Percentiles rank a stretch among this genome's conserved stretches.
These are phyloP conservation scores for Gardenia jasminoides DNA, from an alignment of 257 asterid species.

Conservation along the genomic window DNA sequence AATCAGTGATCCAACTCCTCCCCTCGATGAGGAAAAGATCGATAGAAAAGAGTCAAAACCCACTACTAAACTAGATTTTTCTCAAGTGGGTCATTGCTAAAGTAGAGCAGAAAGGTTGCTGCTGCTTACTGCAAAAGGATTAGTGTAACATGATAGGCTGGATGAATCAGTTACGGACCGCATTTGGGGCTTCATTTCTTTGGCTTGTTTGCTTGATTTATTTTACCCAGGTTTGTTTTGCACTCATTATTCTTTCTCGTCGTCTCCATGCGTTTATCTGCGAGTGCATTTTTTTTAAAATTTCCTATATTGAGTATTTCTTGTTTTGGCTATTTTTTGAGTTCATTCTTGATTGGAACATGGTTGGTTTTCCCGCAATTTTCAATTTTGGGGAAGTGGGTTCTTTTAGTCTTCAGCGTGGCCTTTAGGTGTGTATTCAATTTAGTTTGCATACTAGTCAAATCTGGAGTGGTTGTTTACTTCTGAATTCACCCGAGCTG, in stretches of 20 bases:
- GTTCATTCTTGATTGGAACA: not conserved
- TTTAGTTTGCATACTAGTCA: not conserved
- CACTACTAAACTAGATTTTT: not conserved
- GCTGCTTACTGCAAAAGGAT: conserved; percentile 1
- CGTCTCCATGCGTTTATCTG: not conserved
- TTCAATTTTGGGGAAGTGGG: not conserved
- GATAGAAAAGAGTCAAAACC: not conserved
- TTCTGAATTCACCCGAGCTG: not conserved
- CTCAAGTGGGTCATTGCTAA: not conserved
- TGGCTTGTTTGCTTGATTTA: conserved; percentile 95
- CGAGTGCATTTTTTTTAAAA: not conserved
- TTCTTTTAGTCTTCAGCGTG: not conserved
- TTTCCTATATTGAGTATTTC: not conserved
- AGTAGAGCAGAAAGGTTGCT: conserved; percentile 6
- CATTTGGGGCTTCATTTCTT: conserved; percentile 79
- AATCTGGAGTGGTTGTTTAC: not conserved
- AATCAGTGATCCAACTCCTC: not conserved
- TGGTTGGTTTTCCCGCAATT: not conserved
- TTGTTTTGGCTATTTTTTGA: not conserved
- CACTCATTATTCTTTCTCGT: not conserved
- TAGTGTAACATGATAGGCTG: conserved; percentile 50
- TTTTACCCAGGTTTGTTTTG: conserved; percentile 76
- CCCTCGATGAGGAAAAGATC: not conserved
- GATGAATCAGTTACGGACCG: conserved; percentile 67
- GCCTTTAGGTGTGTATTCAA: not conserved